These are phyloP conservation scores for Microsporum ferrugineum DNA, from an alignment of 2,329 filamentous ascomycete species.

Conservation along the genomic window DNA sequence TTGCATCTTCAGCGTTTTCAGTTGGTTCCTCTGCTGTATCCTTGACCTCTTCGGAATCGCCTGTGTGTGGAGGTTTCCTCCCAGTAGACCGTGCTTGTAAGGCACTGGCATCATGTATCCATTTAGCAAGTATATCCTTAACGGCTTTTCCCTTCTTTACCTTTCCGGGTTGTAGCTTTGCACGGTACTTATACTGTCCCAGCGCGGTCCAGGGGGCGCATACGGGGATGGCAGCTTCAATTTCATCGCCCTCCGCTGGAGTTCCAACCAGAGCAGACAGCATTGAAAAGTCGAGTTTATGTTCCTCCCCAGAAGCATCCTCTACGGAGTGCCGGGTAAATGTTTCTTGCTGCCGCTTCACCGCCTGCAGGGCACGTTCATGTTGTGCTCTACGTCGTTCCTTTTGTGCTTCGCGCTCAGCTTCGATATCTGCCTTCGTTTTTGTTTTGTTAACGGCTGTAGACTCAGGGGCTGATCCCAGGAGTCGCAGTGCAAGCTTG, in stretches of 20 bases:
- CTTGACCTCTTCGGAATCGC: slow-evolving; percentile 29
- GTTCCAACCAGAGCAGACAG: slow-evolving; percentile 56
- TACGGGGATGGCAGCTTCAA: slow-evolving; percentile 47
- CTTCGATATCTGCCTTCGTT: slow-evolving; percentile 55
- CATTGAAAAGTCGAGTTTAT: slow-evolving; percentile 46
- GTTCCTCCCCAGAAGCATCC: slow-evolving; percentile 46
- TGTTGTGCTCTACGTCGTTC: slow-evolving; percentile 72
- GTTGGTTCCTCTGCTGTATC: slow-evolving; percentile 20
- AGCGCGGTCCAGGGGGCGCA: slow-evolving; percentile 54
- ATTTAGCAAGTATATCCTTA: slow-evolving; percentile 74
- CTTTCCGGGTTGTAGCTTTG: slow-evolving; percentile 80
- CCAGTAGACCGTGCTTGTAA: slow-evolving; percentile 21
- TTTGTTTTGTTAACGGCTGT: slow-evolving; percentile 52
- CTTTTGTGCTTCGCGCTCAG: slow-evolving; percentile 58
- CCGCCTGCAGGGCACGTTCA: slow-evolving; percentile 55
- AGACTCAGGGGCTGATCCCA: slow-evolving; percentile 52
- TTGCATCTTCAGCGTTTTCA: slow-evolving; percentile 3
- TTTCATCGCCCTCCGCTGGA: slow-evolving; percentile 70
- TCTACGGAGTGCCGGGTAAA: slow-evolving; percentile 45
- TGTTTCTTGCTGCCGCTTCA: slow-evolving; percentile 56
- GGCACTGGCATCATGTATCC: slow-evolving; percentile 52
- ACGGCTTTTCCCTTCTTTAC: slow-evolving; percentile 92
- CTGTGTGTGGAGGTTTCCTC: slow-evolving; percentile 21
- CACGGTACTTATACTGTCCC: slow-evolving; percentile 75
- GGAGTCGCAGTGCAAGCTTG: slow-evolving; percentile 66